Base-by-base conservation (phyloP, 306 rosid genomes). In the Morella rubra region DNA sequence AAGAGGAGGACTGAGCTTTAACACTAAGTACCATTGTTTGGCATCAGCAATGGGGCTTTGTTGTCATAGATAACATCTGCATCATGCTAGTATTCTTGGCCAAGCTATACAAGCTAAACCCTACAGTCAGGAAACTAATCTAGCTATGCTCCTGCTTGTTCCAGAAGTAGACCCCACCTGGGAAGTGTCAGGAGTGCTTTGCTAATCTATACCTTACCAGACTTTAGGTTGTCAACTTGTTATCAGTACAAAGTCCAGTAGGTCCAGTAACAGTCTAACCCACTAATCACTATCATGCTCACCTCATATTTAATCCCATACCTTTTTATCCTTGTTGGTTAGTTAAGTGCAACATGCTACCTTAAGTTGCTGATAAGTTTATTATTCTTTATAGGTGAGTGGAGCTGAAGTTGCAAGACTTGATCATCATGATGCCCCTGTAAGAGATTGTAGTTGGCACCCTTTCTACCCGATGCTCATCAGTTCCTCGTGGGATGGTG, bases 391-490 rank as follows among this genome's bases (percentile, higher is more conserved):
- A 27, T 51, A 84, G 88, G 91, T 87, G 42, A 84, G 79, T 72
- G 91, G 91, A 75, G 88, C 70, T 61, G 85, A 75, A 82, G 88
- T 87, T 71, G 91, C 87, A 19, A 87, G 72, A 82, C 88, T 87
- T 44, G 72, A 84, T 42, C 85, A 87, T 82, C 91, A 87, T 13
- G 81, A 72, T 14, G 85, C 78, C 69, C 88, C 88, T 10, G 80
- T 87, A 8, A 62, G 91, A 78, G 91, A 87, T 62, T 87, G 88
- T 74, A 87, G 86, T 53, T 87, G 91, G 91, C 91, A 87, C 58
- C 91, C 91, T 0, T 13, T 20, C 47, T 82, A 84, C 81, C 91
- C 91, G 10, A 78, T 82, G 82, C 12, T 85, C 79, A 14, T 87
- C 71, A 67, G 79, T 75, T 87, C 91, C 0, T 77, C 87, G 3